phyloP scores from a whole-genome alignment of 2,329 filamentous ascomycete species.

The Pestalotiopsis sp. region DNA sequence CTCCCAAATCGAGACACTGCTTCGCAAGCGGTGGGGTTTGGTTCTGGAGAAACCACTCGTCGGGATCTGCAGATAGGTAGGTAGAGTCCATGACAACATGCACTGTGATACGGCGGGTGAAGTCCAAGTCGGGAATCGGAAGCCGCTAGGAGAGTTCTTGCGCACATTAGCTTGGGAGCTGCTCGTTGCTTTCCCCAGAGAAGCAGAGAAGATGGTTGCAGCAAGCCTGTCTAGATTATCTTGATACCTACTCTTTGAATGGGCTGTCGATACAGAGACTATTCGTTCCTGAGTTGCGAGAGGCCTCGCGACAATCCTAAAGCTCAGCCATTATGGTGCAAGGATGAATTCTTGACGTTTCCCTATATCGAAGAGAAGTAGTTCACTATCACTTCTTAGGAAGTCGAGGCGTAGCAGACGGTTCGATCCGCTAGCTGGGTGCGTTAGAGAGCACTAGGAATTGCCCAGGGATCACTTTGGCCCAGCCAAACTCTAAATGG shows the following conservation, averaged over 20 bases:
- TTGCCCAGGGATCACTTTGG: not conserved
- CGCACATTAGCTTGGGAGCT: not conserved
- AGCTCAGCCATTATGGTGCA: too few species aligned
- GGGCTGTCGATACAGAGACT: too few species aligned
- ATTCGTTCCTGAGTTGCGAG: too few species aligned
- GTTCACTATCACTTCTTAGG: not conserved
- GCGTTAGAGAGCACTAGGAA: not conserved
- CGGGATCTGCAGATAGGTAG: not conserved
- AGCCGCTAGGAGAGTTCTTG: not conserved
- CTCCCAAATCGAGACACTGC: not conserved
- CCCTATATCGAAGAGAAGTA: too few species aligned
- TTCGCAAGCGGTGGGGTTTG: not conserved
- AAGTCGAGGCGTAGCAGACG: slow-evolving; percentile 3
- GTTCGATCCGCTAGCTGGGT: not conserved
- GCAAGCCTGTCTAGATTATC: not conserved
- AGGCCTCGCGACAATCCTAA: too few species aligned
- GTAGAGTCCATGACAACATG: not conserved
- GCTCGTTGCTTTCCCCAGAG: not conserved
- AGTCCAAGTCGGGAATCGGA: not conserved
- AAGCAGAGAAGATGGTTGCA: not conserved
- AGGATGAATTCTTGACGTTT: too few species aligned
- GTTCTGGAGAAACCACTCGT: not conserved
- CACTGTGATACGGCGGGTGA: not conserved
- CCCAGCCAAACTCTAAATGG: not conserved
- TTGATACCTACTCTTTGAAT: too few species aligned